phyloP scores from a whole-genome alignment of 2,329 filamentous ascomycete species.

The Cladosporium sp. region DNA sequence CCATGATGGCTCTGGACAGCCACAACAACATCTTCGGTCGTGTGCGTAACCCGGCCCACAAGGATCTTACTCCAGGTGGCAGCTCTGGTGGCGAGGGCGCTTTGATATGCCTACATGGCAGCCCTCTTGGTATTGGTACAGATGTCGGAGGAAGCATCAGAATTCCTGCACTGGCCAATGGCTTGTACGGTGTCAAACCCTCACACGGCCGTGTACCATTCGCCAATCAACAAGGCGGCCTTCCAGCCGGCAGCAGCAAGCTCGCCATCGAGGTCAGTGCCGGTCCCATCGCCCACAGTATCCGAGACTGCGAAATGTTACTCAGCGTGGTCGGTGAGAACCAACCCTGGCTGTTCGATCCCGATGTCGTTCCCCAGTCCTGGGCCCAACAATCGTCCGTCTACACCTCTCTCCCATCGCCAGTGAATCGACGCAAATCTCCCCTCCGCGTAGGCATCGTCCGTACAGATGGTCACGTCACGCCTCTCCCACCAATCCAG shows the following conservation, averaged over 20 bases:
- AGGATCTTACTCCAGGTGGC: conserved; percentile 47
- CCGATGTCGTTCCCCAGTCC: conserved; percentile 37
- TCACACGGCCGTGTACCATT: conserved; percentile 48
- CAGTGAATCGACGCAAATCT: conserved; percentile 21
- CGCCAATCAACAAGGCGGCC: conserved; percentile 48
- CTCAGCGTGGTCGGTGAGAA: conserved; percentile 51
- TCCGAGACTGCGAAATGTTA: conserved; percentile 51
- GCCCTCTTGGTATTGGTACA: conserved; percentile 49
- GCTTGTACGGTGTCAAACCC: conserved; percentile 46
- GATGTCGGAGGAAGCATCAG: conserved; percentile 53
- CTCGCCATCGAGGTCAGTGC: conserved; percentile 41
- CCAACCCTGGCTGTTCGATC: conserved; percentile 49
- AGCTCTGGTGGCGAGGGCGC: conserved; percentile 52
- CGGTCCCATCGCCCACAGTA: conserved; percentile 43
- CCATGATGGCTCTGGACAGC: conserved; percentile 49
- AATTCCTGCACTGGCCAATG: conserved; percentile 49
- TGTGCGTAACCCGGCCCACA: conserved; percentile 48
- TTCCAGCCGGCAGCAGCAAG: conserved; percentile 45
- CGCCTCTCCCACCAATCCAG: conserved; percentile 49
- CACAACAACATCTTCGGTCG: conserved; percentile 51
- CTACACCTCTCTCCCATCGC: conserved; percentile 1
- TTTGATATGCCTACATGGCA: conserved; percentile 46
- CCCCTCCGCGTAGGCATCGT: conserved; percentile 46
- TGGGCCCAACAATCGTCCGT: conserved; percentile 33
- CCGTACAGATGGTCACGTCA: conserved; percentile 46